Evolutionary conservation across 1,284 basidiomycete species (phyloP), one percentile per base, ranked within the genome.

Genomic region (Ganoderma sinense): DNA sequence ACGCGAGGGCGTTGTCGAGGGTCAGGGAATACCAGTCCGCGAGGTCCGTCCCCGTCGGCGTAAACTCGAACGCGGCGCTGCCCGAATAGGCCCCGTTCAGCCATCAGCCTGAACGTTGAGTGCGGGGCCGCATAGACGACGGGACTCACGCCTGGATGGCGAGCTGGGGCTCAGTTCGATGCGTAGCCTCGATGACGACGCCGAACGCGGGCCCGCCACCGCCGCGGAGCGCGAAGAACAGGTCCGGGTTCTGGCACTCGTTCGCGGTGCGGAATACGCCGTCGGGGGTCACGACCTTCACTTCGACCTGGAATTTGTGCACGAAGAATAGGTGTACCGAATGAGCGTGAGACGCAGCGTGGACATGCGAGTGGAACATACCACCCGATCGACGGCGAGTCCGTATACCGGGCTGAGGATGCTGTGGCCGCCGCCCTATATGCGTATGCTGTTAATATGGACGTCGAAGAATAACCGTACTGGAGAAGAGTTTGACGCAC

Each of bases 391-490:
- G 68, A 82, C 68, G 79, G 78, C 82, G 23, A 83, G 71, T 8
- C 81, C 82, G 66, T 78, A 78, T 4, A 80, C 76, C 1, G 79
- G 80, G 4, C 78, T 79, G 6, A 86, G 73, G n/a, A 84, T 77
- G 33, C 84, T 80, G 71, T 87, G 86, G 0, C 87, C 87, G n/a
- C 87, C 87, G 18, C 87, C 87, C 82, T 85, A 39, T 13, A 65
- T 43, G 14, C 18, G 29, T 6, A 39, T 14, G 33, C 36, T 36
- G 11, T 36, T 41, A 31, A 33, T 16, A 16, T 14, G 14, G 16
- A 43, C 1, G 14, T 8, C 7, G 2, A 20, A 53, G 53, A 45
- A 7, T 0, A 31, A 26, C n/a, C 20, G 51, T 8, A n/a, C 23
- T n/a, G n/a, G 4, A 10, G 45, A n/a, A 48, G 0, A n/a, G 8